These are phyloP conservation scores for Sporobolomyces roseus DNA, from an alignment of 768 basidiomycete species.

Conservation along the genomic window DNA sequence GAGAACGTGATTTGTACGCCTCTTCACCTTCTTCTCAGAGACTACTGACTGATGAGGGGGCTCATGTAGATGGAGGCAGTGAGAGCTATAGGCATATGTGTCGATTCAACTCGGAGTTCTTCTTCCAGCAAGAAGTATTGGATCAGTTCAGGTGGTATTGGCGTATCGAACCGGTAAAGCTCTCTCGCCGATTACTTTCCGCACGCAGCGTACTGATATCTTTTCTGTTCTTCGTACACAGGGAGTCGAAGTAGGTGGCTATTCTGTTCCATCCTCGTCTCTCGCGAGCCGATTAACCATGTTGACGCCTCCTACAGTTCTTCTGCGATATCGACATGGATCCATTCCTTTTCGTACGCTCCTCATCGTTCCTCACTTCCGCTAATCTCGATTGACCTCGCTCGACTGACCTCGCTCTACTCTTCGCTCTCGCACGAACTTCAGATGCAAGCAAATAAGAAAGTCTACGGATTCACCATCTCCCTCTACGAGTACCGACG, in stretches of 20 bases:
- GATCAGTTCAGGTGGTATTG: conserved; percentile 80
- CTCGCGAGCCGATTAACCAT: no score
- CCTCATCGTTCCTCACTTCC: not conserved
- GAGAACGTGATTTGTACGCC: conserved; percentile 55
- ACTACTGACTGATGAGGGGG: not conserved
- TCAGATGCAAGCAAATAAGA: conserved; percentile 73
- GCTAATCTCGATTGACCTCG: not conserved
- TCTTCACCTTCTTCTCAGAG: not conserved
- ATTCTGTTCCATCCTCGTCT: no score
- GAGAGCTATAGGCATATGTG: conserved; percentile 44
- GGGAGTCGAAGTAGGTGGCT: conserved; percentile 12
- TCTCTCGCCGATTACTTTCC: not conserved
- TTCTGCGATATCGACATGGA: conserved; percentile 69
- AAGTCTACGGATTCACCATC: conserved; percentile 82
- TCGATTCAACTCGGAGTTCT: conserved; percentile 59
- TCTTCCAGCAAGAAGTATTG: conserved; percentile 74
- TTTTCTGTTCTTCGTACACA: not conserved
- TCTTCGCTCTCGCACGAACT: conserved; percentile 41
- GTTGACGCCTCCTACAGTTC: no score
- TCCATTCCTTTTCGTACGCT: conserved; percentile 35
- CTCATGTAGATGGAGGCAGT: conserved; percentile 33
- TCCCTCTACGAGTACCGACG: conserved; percentile 70
- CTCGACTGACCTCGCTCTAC: conserved; percentile 54
- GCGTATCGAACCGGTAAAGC: conserved; percentile 63
- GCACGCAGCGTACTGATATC: no score